Evolutionary conservation across 306 rosid species (phyloP), one percentile per base, ranked within the genome.

Genomic region (Cucumis hystrix): DNA sequence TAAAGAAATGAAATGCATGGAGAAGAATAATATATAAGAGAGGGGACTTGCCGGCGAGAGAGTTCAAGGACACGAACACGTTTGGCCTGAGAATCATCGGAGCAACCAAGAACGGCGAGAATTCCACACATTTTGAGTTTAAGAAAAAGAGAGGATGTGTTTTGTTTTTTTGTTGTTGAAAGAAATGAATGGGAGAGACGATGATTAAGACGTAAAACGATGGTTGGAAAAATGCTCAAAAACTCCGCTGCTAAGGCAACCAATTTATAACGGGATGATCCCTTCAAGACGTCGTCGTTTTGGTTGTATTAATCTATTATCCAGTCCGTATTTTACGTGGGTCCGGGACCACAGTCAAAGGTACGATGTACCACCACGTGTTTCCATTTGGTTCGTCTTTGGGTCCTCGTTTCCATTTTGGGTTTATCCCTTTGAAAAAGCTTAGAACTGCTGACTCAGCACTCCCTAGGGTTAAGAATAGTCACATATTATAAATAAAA

Each of bases 101-200:
- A 77, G 82, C 99, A 96, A 35, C 99, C 97, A 71, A 96, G 96
- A 37, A 96, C 92, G 23, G 98, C 98, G 54, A 96, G 96, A 23
- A 96, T 96, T 76, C 99, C 99, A 87, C 99, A 96, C 99, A 92
- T 96, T 80, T 49, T 58, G 37, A 63, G 69, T 33, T 33, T 33
- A 16, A 15, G 13, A 11, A 65, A 4, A 9, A 23, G 9, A 66
- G 35, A 41, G 47, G 10, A 41, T 7, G 0, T 40, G 3, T 40
- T 40, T 40, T 33, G 4, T 33, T 33, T 33, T 33, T 33, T 33
- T 3, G 1, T 33, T 3, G 4, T 3, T 33, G 47, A 68, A 33
- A 4, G 10, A 12, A 68, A 33, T 1, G 10, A 37, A 10, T 17
- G 28, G 3, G 25, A 18, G 82, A 15, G 3, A 28, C 3, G 30